Evolutionary conservation across 768 basidiomycete genomes (phyloP).

Genomic region (Podaxis sp.): DNA sequence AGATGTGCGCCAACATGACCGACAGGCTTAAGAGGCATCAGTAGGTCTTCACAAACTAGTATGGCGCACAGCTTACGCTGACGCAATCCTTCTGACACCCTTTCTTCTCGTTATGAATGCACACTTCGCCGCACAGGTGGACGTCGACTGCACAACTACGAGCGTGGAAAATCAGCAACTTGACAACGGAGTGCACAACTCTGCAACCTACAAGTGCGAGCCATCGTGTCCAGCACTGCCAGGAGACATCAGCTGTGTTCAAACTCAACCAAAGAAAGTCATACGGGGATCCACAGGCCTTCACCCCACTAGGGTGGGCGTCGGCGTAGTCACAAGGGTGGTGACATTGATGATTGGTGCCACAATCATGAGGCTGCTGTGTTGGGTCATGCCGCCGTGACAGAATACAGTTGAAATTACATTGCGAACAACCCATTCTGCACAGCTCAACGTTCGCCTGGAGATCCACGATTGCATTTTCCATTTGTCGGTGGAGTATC

Average conservation of each 20-base stretch:
- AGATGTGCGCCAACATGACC: conserved; percentile 51
- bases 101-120: conserved; percentile 41
- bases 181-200: not conserved
- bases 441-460: conserved; percentile 49
- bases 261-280: not conserved
- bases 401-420: conserved; percentile 49
- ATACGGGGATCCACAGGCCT: conserved; percentile 47
- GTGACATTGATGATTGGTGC: conserved; percentile 47
- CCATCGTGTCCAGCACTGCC: conserved; percentile 57
- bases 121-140: conserved; percentile 56
- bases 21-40: conserved; percentile 34
- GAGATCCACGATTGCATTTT: conserved; percentile 43
- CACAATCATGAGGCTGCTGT: conserved; percentile 46
- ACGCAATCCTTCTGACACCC: conserved; percentile 55
- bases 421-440: conserved; percentile 43
- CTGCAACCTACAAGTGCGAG: conserved; percentile 45
- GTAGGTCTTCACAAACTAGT: too few relatives aligned
- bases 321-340: conserved; percentile 43
- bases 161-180: not conserved
- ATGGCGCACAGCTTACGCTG: too few relatives aligned
- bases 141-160: conserved; percentile 50
- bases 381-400: conserved; percentile 40
- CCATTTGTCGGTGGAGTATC: conserved; percentile 43
- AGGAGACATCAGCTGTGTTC: not conserved
- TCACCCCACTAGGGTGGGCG: conserved; percentile 30